phyloP scores from a whole-genome alignment of 495 filamentous ascomycete species.

The Penicillium dipodomyicola region DNA sequence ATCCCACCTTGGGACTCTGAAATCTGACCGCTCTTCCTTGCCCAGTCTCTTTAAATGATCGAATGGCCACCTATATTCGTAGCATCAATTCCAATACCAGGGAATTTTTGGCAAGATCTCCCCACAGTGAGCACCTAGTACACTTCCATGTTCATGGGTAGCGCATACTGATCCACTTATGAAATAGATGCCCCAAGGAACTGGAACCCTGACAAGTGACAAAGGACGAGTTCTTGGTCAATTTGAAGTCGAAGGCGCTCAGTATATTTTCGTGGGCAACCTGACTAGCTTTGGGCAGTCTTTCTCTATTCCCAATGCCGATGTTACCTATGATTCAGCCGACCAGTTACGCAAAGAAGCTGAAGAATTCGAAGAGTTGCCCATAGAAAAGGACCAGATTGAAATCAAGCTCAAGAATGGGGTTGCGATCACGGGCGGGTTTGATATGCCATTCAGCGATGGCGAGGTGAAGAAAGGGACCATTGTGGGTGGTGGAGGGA shows the following conservation, averaged over 20 bases:
- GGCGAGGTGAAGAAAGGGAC: slow-evolving; percentile 8
- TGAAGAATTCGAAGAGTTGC: slow-evolving; percentile 7
- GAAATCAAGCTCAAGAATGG: slow-evolving; percentile 10
- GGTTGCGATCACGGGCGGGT: slow-evolving; percentile 8
- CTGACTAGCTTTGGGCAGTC: slow-evolving; percentile 5
- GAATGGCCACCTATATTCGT: not conserved
- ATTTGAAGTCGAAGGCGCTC: slow-evolving; percentile 15
- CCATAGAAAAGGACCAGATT: slow-evolving; percentile 11
- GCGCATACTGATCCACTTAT: not conserved
- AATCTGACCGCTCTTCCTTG: slow-evolving; percentile 12
- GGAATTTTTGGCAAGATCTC: not conserved
- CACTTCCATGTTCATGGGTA: not conserved
- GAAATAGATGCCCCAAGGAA: slow-evolving; percentile 13
- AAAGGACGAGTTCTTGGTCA: slow-evolving; percentile 14
- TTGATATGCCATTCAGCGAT: slow-evolving; percentile 14
- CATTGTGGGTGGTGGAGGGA: slow-evolving; percentile 3
- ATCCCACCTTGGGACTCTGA: not conserved
- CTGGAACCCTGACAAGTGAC: slow-evolving; percentile 11
- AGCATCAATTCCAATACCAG: not conserved
- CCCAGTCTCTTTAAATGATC: not conserved
- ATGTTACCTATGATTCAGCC: slow-evolving; percentile 6
- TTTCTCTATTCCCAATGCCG: slow-evolving; percentile 10
- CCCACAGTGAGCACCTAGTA: not conserved
- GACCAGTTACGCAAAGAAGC: slow-evolving; percentile 7
- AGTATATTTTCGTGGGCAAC: slow-evolving; percentile 13